Evolutionary conservation across 1,284 basidiomycete genomes (phyloP), one percentile per base, ranked within the genome.

Genomic region (Phaffia rhodozyma): DNA sequence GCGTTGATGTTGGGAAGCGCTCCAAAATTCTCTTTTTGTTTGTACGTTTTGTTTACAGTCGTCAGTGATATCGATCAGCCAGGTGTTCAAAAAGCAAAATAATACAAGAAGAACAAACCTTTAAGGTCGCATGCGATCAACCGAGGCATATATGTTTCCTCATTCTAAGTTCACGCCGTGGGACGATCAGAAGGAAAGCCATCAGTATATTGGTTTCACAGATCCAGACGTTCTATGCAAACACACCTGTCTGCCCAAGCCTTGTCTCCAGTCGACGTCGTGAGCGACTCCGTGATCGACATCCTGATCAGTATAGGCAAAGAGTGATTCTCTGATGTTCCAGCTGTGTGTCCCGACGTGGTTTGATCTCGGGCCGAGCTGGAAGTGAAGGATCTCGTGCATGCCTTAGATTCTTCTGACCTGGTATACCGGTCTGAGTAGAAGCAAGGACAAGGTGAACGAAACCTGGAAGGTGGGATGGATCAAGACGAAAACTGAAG

Each of bases 341-440:
- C 53, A 58, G 43, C 32, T 29, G 48, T 62, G 61, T 32, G 62
- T 63, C 3, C 51, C 55, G 34, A 67, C 56, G 47, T 62, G 55
- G n/a, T 55, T 50, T 27, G 66, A 49, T 27, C 61, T 34, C 27
- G 62, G 65, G n/a, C 67, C 60, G 60, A 68, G 34, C 29, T 68
- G 55, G 47, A 68, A 52, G 54, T 68, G 67, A 55, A 64, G 58
- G 60, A 66, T 47, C 54, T 68, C 60, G 67, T 63, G 48, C 65
- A 66, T 58, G 16, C 16, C 16, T 11, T 16, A 43, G 38, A 43
- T 43, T 16, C 38, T 43, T 43, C 13, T 16, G 38, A 43, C 38
- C 13, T 16, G 2, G 16, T 11, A 5, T 2, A 16, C 38, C 16
- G 13, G 2, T 43, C 2, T 16, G 13, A 43, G 6, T 11, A 16